Evolutionary conservation across 352 stramenopile genomes (phyloP).

Genomic region (Phytopythium mirpurense): DNA sequence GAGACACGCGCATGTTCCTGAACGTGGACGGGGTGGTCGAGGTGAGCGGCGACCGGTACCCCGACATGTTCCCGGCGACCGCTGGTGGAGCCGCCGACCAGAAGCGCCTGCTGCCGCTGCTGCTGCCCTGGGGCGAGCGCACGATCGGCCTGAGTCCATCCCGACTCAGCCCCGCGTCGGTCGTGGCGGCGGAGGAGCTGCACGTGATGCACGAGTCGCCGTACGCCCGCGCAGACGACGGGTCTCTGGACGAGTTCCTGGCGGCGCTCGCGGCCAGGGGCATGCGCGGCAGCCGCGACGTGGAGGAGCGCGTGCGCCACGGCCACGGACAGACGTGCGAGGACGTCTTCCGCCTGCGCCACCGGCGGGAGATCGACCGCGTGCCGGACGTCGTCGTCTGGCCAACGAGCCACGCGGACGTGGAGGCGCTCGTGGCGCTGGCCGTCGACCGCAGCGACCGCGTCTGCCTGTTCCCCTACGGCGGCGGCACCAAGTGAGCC

Average conservation of each 20-base stretch:
- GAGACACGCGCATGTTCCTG: constrained; percentile 64
- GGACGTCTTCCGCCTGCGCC: constrained; percentile 56
- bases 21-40: constrained; percentile 52
- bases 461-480: constrained; percentile 93
- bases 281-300: constrained; percentile 27
- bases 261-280: constrained; percentile 13
- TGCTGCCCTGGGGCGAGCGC: constrained; percentile 56
- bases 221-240: constrained; percentile 1
- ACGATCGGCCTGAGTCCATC: constrained; percentile 43
- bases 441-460: constrained; percentile 38
- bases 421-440: constrained; percentile 75
- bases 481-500: constrained; percentile 93
- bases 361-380: constrained; percentile 36
- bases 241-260: constrained; percentile 26
- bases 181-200: constrained; percentile 29
- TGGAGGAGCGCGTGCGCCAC: constrained; percentile 61
- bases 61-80: constrained; percentile 41
- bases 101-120: constrained; percentile 39
- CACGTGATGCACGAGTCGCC: constrained; percentile 18
- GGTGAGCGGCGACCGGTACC: constrained; percentile 53
- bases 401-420: constrained; percentile 74
- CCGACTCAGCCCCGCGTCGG: constrained; percentile 26
- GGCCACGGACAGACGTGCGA: constrained; percentile 71
- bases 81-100: constrained; percentile 12
- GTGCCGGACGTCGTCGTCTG: constrained; percentile 92